phyloP scores from a whole-genome alignment of 2,329 filamentous ascomycete species.

The Beauveria varroae region DNA sequence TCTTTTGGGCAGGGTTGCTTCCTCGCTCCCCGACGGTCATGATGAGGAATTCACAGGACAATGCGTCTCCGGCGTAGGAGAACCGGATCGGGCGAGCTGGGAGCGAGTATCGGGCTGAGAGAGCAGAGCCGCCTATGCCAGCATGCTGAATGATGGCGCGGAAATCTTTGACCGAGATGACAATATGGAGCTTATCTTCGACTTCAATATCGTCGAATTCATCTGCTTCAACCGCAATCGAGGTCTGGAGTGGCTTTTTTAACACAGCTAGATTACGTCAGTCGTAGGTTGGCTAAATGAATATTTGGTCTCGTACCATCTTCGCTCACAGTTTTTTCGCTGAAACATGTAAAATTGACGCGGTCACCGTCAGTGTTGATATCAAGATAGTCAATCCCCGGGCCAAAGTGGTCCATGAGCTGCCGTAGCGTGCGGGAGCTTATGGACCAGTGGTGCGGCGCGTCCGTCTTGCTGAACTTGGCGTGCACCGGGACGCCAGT shows the following conservation, averaged over 20 bases:
- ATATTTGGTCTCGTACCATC: conserved; percentile 25
- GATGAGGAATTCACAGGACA: conserved; percentile 69
- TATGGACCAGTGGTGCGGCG: conserved; percentile 65
- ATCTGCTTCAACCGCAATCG: conserved; percentile 66
- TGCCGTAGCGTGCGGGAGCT: conserved; percentile 64
- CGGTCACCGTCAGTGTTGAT: conserved; percentile 67
- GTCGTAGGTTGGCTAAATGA: conserved; percentile 10
- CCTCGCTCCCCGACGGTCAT: conserved; percentile 70
- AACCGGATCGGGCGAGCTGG: conserved; percentile 67
- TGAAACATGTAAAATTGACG: conserved; percentile 74
- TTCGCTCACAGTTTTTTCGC: conserved; percentile 67
- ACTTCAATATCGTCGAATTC: conserved; percentile 71
- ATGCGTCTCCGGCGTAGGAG: conserved; percentile 59
- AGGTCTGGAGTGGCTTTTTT: conserved; percentile 74
- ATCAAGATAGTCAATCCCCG: conserved; percentile 72
- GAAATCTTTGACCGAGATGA: conserved; percentile 78
- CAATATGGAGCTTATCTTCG: conserved; percentile 68
- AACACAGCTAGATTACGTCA: conserved; percentile 49
- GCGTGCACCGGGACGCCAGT: conserved; percentile 67
- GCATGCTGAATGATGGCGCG: conserved; percentile 72
- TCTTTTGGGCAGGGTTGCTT: conserved; percentile 39
- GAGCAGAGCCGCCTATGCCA: conserved; percentile 56
- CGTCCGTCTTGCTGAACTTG: conserved; percentile 60
- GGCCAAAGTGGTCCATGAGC: conserved; percentile 73
- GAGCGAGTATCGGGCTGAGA: conserved; percentile 62